These are phyloP conservation scores for Cladosporium austrohemisphaericum DNA, from an alignment of 2,329 filamentous ascomycete species.

Conservation along the genomic window DNA sequence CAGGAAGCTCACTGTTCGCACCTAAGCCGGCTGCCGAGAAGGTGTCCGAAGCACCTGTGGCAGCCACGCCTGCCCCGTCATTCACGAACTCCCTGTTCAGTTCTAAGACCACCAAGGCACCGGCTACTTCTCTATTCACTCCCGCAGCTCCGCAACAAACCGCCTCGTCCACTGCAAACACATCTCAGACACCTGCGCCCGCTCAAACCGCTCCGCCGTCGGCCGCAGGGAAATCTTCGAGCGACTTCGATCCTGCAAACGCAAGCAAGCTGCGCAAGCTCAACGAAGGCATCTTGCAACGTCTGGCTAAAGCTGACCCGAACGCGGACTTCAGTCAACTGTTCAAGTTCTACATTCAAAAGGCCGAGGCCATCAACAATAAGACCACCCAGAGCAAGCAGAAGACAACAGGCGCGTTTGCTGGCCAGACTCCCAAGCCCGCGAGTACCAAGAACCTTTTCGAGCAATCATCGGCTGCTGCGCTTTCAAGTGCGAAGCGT, in stretches of 20 bases:
- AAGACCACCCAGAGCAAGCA: neutral
- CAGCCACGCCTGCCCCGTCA: neutral
- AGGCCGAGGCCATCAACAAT: constrained; percentile 25
- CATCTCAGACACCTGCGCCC: constrained; percentile 1
- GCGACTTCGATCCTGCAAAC: constrained; percentile 2
- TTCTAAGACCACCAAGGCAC: neutral
- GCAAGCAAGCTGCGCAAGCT: constrained; percentile 17
- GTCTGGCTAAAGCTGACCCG: constrained; percentile 24
- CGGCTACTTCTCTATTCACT: constrained; percentile 2
- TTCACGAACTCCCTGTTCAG: neutral
- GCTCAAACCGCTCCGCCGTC: neutral
- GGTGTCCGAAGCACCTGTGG: neutral
- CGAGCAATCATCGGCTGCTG: neutral
- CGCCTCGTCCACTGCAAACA: neutral
- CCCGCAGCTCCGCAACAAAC: constrained; percentile 1
- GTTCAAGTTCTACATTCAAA: constrained; percentile 26
- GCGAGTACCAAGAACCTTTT: constrained; percentile 1
- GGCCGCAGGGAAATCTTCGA: neutral
- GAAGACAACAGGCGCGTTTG: neutral
- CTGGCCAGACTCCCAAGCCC: neutral
- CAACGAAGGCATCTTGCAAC: constrained; percentile 28
- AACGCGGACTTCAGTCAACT: constrained; percentile 28
- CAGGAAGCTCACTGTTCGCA: constrained; percentile 13
- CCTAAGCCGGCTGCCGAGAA: constrained; percentile 1
- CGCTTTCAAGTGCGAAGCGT: neutral